These are phyloP conservation scores for Leccinum olivaceopallidum DNA, from an alignment of 768 basidiomycete species.

Conservation along the genomic window DNA sequence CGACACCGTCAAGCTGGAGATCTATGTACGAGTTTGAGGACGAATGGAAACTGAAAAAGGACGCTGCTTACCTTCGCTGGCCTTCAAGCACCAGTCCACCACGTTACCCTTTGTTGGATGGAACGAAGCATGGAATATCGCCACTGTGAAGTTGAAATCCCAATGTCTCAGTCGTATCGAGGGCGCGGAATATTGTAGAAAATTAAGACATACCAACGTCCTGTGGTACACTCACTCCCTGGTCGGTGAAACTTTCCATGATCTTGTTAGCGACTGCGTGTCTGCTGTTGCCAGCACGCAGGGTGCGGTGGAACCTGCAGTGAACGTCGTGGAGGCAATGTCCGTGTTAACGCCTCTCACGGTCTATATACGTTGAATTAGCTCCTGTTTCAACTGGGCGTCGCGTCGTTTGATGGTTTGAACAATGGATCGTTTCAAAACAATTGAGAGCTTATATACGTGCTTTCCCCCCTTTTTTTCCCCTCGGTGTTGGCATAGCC, in stretches of 20 bases:
- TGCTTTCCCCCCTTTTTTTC: neutral
- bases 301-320: conserved; percentile 14
- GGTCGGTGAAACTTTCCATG: conserved; percentile 32
- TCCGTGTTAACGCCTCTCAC: conserved; percentile 23
- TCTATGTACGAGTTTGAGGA: conserved; percentile 39
- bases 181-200: neutral
- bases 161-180: neutral
- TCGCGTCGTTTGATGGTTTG: neutral
- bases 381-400: conserved; percentile 10
- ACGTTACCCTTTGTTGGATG: conserved; percentile 81
- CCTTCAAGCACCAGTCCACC: conserved; percentile 77
- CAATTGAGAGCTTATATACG: neutral
- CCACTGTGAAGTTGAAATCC: conserved; percentile 44
- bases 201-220: conserved; percentile 47
- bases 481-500: neutral
- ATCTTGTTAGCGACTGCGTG: conserved; percentile 19
- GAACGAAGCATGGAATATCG: conserved; percentile 83
- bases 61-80: conserved; percentile 55
- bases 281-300: conserved; percentile 25
- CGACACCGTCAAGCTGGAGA: conserved; percentile 65
- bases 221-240: conserved; percentile 42
- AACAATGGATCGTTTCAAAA: neutral
- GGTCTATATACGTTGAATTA: conserved; percentile 27
- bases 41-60: neutral
- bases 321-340: conserved; percentile 28